Evolutionary conservation across 805 yeast species (phyloP).

Genomic region (Groenewaldozyma salmanticensis): DNA sequence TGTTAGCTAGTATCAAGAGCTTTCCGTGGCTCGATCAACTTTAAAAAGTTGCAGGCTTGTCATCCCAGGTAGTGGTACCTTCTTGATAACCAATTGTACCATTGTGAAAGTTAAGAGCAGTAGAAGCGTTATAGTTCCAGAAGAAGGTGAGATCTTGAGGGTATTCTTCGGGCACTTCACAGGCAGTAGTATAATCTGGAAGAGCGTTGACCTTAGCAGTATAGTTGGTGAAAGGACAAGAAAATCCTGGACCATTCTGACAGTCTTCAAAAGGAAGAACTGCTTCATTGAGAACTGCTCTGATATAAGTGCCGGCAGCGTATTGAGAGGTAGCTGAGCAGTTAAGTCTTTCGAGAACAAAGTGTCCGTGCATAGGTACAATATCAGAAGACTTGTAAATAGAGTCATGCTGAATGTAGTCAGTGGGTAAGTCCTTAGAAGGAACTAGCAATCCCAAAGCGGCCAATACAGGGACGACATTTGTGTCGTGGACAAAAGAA

Average conservation of each 20-base stretch:
- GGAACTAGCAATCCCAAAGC: conserved; percentile 40
- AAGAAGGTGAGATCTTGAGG: conserved; percentile 24
- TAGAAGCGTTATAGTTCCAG: conserved; percentile 20
- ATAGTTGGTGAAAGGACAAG: conserved; percentile 33
- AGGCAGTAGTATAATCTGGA: conserved; percentile 9
- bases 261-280: conserved; percentile 43
- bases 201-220: conserved; percentile 8
- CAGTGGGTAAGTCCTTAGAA: conserved; percentile 33
- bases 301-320: conserved; percentile 30
- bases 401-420: conserved; percentile 12
- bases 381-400: conserved; percentile 42
- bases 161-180: conserved; percentile 12
- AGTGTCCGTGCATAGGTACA: conserved; percentile 50
- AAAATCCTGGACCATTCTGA: conserved; percentile 45
- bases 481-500: conserved; percentile 49
- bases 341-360: conserved; percentile 40
- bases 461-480: conserved; percentile 40
- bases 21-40: too few species aligned
- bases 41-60: conserved; percentile 9
- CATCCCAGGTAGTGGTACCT: conserved; percentile 10
- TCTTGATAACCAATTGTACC: conserved; percentile 6
- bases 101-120: conserved; percentile 7
- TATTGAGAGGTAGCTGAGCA: conserved; percentile 30
- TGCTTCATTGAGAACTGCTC: conserved; percentile 44
- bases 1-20: too few species aligned